phyloP scores from a whole-genome alignment of 2,329 filamentous ascomycete species.

The Onygenales sp. region DNA sequence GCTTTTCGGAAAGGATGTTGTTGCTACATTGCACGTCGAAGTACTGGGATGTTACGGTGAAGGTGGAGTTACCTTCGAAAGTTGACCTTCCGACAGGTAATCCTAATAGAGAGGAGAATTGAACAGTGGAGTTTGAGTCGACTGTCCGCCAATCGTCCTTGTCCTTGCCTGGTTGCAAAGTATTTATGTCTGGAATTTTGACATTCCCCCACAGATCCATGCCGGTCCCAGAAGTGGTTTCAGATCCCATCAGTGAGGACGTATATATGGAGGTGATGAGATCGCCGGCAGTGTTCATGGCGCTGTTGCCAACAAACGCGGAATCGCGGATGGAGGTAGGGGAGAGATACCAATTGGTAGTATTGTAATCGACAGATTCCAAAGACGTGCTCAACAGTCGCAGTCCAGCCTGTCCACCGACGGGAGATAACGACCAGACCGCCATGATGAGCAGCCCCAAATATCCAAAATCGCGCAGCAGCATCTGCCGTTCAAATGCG shows the following conservation, averaged over 20 bases:
- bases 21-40: not conserved
- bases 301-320: not conserved
- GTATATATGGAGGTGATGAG: not conserved
- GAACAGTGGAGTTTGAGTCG: not conserved
- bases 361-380: not conserved
- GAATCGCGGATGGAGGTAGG: not conserved
- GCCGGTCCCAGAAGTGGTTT: not conserved
- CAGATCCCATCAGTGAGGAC: not conserved
- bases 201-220: constrained; percentile 1
- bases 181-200: constrained; percentile 1
- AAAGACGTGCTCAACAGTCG: not conserved
- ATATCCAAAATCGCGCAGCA: not conserved
- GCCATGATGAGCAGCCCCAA: not conserved
- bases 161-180: not conserved
- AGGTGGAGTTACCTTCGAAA: not conserved
- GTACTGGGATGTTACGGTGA: constrained; percentile 1
- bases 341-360: constrained; percentile 1
- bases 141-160: not conserved
- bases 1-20: not conserved
- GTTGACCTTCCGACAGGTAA: not conserved
- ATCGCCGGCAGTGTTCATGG: not conserved
- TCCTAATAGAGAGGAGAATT: not conserved
- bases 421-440: not conserved
- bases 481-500: not conserved
- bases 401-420: not conserved